Evolutionary conservation across 2,329 filamentous ascomycete genomes (phyloP).

Genomic region (Calonectria hongkongensis): DNA sequence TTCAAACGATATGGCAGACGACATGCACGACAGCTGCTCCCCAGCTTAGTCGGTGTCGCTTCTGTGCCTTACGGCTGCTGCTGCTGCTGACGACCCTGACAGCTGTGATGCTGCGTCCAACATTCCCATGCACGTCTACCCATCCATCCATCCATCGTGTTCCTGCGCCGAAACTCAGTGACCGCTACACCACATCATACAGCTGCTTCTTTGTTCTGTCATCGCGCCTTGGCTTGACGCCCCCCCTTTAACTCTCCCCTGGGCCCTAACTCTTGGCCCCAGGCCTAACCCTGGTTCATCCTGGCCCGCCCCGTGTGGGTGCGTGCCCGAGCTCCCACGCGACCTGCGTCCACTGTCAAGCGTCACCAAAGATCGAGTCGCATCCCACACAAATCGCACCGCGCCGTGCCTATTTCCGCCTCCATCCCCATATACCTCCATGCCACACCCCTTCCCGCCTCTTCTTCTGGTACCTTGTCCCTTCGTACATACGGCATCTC

Average conservation of each 20-base stretch:
- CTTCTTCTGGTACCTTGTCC: slow-evolving; percentile 2
- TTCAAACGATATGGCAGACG: slow-evolving; percentile 25
- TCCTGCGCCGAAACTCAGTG: slow-evolving; percentile 45
- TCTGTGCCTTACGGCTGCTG: slow-evolving; percentile 43
- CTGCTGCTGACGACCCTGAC: slow-evolving; percentile 37
- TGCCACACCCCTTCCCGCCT: slow-evolving; percentile 21
- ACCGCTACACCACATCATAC: slow-evolving; percentile 45
- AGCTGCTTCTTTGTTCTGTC: slow-evolving; percentile 40
- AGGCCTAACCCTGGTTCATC: slow-evolving; percentile 20
- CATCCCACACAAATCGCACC: slow-evolving; percentile 35
- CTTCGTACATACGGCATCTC: slow-evolving; percentile 18
- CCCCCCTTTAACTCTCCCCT: slow-evolving; percentile 31
- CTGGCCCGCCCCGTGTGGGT: slow-evolving; percentile 39
- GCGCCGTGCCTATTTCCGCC: slow-evolving; percentile 40
- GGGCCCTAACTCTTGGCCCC: slow-evolving; percentile 23
- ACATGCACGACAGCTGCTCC: slow-evolving; percentile 33
- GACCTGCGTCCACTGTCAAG: slow-evolving; percentile 37
- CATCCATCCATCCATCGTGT: slow-evolving; percentile 52
- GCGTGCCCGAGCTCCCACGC: slow-evolving; percentile 43
- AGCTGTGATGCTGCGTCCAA: slow-evolving; percentile 3
- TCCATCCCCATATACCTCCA: slow-evolving; percentile 34
- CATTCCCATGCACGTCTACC: slow-evolving; percentile 40
- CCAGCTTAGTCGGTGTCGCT: slow-evolving; percentile 38
- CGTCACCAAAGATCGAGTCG: slow-evolving; percentile 37
- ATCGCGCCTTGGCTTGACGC: slow-evolving; percentile 28